Evolutionary conservation across 208 protist genomes (phyloP).

Genomic region (Trypanosoma rangeli): DNA sequence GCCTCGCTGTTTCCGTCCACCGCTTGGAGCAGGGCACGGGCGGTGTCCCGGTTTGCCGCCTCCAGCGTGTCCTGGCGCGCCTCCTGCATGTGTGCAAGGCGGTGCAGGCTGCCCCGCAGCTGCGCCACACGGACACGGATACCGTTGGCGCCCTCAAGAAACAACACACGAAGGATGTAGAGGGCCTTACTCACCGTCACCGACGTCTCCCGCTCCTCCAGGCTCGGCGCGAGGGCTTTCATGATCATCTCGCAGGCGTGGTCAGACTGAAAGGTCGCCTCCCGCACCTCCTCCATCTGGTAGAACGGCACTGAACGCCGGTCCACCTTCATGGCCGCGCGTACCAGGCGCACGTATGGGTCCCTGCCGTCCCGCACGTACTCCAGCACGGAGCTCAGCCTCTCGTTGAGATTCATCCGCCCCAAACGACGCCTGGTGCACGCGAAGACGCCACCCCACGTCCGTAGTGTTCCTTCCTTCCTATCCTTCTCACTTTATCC

Average conservation of each 20-base stretch:
- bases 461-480: background rate
- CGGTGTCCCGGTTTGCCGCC: constrained; percentile 11
- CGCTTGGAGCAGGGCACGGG: constrained; percentile 17
- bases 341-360: constrained; percentile 25
- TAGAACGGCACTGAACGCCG: constrained; percentile 15
- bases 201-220: background rate
- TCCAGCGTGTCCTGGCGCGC: constrained; percentile 8
- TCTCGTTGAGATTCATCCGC: constrained; percentile 19
- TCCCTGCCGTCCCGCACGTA: constrained; percentile 18
- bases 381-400: constrained; percentile 20
- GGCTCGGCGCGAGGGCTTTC: constrained; percentile 9
- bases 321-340: constrained; percentile 2
- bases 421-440: background rate
- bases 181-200: constrained; percentile 12
- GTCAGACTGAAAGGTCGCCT: constrained; percentile 32
- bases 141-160: constrained; percentile 24
- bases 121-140: constrained; percentile 12
- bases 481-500: background rate
- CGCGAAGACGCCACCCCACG: background rate
- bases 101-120: constrained; percentile 2
- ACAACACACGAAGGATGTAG: constrained; percentile 11
- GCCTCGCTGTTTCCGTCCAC: constrained; percentile 19
- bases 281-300: constrained; percentile 29
- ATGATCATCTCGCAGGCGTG: constrained; percentile 32
- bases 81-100: constrained; percentile 1